A percentile compares a stretch with the other conserved stretches of the same genome.
phyloP scores from a whole-genome alignment of 352 stramenopile species.

The Phytophthora nicotianae region DNA sequence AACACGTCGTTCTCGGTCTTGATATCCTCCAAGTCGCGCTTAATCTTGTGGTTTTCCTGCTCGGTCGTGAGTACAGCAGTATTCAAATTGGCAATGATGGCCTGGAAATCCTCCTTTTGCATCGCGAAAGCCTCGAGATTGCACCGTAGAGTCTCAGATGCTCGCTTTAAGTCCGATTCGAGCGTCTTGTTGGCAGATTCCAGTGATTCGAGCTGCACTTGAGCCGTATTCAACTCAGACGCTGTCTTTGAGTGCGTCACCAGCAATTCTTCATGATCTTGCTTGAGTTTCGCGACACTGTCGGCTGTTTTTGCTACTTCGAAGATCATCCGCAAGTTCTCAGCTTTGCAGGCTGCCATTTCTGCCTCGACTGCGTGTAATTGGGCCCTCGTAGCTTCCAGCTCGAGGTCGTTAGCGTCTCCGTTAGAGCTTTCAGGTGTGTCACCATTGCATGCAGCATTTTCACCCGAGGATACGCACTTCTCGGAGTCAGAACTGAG shows the following conservation, averaged over 20 bases:
- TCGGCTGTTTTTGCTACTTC: conserved; percentile 76
- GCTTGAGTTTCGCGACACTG: conserved; percentile 57
- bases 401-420: conserved; percentile 16
- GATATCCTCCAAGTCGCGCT: conserved; percentile 46
- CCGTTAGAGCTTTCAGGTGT: conserved; percentile 21
- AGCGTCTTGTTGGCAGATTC: conserved; percentile 36
- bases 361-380: conserved; percentile 50
- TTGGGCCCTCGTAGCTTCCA: conserved; percentile 38
- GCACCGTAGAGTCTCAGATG: conserved; percentile 23
- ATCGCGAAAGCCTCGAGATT: conserved; percentile 39
- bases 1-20: conserved; percentile 66
- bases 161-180: conserved; percentile 30
- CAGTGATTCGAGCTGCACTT: conserved; percentile 37
- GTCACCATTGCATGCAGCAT: conserved; percentile 25
- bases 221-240: conserved; percentile 35
- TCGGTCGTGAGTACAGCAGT: conserved; percentile 20
- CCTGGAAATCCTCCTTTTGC: conserved; percentile 48
- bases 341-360: conserved; percentile 63
- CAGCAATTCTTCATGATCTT: conserved; percentile 58
- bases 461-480: conserved; percentile 14
- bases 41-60: conserved; percentile 37
- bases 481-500: conserved; percentile 18
- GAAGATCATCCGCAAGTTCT: conserved; percentile 81
- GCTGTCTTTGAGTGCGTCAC: conserved; percentile 41
- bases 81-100: conserved; percentile 28